phyloP scores from a whole-genome alignment of 352 stramenopile genomes.

The Lagenidium giganteum region DNA sequence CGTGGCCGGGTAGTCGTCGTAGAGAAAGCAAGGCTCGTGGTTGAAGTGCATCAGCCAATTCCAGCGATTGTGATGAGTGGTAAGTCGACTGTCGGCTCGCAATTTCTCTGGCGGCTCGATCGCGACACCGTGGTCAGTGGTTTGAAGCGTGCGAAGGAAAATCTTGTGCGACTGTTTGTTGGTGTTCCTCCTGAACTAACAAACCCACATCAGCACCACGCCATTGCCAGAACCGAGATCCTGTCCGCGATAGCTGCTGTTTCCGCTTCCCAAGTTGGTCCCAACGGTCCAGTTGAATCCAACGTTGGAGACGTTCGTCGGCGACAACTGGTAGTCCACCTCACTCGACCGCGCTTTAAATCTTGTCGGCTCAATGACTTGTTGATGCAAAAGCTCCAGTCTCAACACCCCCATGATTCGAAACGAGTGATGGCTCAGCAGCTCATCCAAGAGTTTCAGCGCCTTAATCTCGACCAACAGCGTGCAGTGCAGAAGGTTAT shows the following conservation, averaged over 20 bases:
- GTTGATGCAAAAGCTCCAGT: slow-evolving; percentile 15
- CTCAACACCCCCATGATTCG: neutral
- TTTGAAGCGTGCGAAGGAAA: slow-evolving; percentile 69
- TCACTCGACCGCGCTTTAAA: slow-evolving; percentile 56
- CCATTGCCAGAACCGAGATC: no score
- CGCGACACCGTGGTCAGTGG: slow-evolving; percentile 65
- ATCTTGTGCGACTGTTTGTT: slow-evolving; percentile 71
- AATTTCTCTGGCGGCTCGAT: slow-evolving; percentile 73
- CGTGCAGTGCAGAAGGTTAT: slow-evolving; percentile 69
- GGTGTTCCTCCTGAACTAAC: slow-evolving; percentile 43
- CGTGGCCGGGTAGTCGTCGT: slow-evolving; percentile 42
- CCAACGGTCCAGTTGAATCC: no score
- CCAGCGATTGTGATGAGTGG: slow-evolving; percentile 51
- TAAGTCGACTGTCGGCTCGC: slow-evolving; percentile 46
- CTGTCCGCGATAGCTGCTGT: no score
- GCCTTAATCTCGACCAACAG: slow-evolving; percentile 78
- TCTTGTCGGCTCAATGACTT: slow-evolving; percentile 34
- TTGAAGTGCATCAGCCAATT: slow-evolving; percentile 57
- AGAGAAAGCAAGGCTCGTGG: slow-evolving; percentile 33
- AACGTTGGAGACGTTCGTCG: slow-evolving; percentile 41
- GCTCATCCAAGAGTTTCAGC: slow-evolving; percentile 45
- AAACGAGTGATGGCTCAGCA: neutral
- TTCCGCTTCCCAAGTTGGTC: no score
- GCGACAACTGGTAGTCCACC: slow-evolving; percentile 59
- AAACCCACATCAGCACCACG: slow-evolving; percentile 4